Evolutionary conservation across 2,329 filamentous ascomycete species (phyloP).

Genomic region (Pseudodiploospora longispora): DNA sequence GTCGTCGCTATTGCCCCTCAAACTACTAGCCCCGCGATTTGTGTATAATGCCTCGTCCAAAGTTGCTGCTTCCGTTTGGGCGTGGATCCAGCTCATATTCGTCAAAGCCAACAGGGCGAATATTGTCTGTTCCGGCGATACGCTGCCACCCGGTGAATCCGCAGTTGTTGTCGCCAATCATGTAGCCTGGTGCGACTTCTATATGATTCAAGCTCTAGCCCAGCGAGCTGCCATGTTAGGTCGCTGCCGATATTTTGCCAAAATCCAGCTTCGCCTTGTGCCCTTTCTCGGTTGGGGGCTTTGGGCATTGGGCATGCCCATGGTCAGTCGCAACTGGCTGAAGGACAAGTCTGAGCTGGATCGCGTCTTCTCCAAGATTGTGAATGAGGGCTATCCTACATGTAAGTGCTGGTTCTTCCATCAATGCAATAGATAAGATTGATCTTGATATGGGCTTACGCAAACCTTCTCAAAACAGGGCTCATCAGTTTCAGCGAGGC

Average conservation of each 20-base stretch:
- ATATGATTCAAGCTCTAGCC: conserved; percentile 53
- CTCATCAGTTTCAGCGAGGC: conserved; percentile 57
- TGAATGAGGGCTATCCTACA: conserved; percentile 43
- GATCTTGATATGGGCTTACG: too few relatives aligned
- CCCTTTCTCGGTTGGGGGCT: conserved; percentile 57
- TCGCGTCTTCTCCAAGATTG: conserved; percentile 47
- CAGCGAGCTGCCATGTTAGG: conserved; percentile 47
- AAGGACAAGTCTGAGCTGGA: conserved; percentile 48
- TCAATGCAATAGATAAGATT: too few relatives aligned
- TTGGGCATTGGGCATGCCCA: conserved; percentile 57
- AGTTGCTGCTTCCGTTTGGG: conserved; percentile 48
- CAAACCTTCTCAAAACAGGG: conserved; percentile 31
- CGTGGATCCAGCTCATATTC: conserved; percentile 50
- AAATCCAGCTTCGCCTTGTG: conserved; percentile 49
- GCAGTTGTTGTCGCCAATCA: conserved; percentile 55
- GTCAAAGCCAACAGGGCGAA: conserved; percentile 42
- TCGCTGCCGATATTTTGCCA: conserved; percentile 55
- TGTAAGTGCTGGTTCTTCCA: conserved; percentile 34
- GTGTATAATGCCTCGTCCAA: conserved; percentile 47
- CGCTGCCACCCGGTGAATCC: conserved; percentile 44
- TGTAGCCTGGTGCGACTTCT: conserved; percentile 55
- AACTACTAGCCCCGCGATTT: conserved; percentile 36
- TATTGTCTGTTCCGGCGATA: conserved; percentile 45
- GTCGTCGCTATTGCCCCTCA: conserved; percentile 40
- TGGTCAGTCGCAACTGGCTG: conserved; percentile 53